Evolutionary conservation across 805 yeast genomes (phyloP).

Genomic region (Kazachstania psychrophila): DNA sequence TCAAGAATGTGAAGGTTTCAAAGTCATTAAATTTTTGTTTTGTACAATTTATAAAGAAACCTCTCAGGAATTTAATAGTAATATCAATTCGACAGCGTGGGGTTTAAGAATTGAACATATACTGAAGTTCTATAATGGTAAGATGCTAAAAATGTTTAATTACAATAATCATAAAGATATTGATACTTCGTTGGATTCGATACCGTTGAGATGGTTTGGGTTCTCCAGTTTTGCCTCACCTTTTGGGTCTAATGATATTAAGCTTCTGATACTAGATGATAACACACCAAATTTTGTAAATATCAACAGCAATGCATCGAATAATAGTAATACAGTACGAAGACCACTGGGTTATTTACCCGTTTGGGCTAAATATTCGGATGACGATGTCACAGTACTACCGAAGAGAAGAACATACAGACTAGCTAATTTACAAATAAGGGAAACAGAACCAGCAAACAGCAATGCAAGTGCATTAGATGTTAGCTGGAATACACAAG

Average conservation of each 20-base stretch:
- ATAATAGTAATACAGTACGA: slow-evolving; percentile 2
- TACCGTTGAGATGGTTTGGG: slow-evolving; percentile 35
- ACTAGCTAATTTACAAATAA: slow-evolving; percentile 19
- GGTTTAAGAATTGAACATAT: slow-evolving; percentile 19
- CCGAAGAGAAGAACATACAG: slow-evolving; percentile 23
- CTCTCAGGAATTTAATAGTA: no score
- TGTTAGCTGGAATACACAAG: slow-evolving; percentile 23
- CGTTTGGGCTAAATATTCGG: slow-evolving; percentile 25
- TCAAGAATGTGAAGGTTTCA: not conserved
- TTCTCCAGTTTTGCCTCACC: slow-evolving; percentile 31
- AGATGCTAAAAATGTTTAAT: slow-evolving; percentile 22
- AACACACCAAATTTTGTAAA: slow-evolving; percentile 28
- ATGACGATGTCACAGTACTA: slow-evolving; percentile 17
- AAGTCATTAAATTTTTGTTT: slow-evolving; percentile 21
- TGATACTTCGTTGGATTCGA: slow-evolving; percentile 25
- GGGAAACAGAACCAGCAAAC: slow-evolving; percentile 9
- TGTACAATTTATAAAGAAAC: slow-evolving; percentile 27
- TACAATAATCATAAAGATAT: slow-evolving; percentile 26
- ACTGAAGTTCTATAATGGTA: slow-evolving; percentile 24
- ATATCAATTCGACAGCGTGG: no score
- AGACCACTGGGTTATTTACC: slow-evolving; percentile 22
- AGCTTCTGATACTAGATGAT: slow-evolving; percentile 29
- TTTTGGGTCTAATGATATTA: slow-evolving; percentile 30
- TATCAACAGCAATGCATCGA: not conserved
- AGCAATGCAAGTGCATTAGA: slow-evolving; percentile 10